phyloP scores from a whole-genome alignment of 495 filamentous ascomycete genomes.

The Aspergillus campestris region DNA sequence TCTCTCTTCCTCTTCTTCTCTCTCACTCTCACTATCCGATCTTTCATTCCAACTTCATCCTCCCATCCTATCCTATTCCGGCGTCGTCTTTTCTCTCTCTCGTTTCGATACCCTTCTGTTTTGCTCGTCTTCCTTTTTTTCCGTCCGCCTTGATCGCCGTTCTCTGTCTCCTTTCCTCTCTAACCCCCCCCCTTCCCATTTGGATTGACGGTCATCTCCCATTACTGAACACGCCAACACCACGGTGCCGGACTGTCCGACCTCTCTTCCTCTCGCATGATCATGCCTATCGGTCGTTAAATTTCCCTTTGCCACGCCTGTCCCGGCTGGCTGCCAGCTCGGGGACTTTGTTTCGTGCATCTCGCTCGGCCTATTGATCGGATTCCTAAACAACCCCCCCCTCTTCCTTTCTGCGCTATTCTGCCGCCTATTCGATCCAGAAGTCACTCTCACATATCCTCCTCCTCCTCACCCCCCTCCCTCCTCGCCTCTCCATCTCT shows the following conservation, averaged over 20 bases:
- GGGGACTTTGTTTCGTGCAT: constrained; percentile 4
- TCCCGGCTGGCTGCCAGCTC: constrained; percentile 14
- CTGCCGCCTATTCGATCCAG: constrained; percentile 2
- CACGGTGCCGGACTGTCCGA: constrained; percentile 4
- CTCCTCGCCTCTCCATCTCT: constrained; percentile 1
- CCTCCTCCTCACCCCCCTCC: neutral
- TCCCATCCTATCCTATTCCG: no score
- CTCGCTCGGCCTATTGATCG: constrained; percentile 5
- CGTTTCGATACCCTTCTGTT: neutral
- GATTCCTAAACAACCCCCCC: neutral
- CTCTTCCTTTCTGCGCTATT: constrained; percentile 6
- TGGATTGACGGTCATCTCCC: neutral
- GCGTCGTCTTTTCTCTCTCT: constrained; percentile 4
- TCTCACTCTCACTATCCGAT: no score
- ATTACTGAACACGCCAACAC: constrained; percentile 5
- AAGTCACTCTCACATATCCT: neutral
- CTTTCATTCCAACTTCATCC: no score
- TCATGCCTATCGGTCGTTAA: constrained; percentile 20
- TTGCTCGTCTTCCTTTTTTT: constrained; percentile 2
- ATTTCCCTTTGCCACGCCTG: constrained; percentile 13
- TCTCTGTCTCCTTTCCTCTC: constrained; percentile 5
- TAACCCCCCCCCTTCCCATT: neutral
- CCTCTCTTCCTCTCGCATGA: constrained; percentile 4
- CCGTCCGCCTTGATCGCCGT: constrained; percentile 2
- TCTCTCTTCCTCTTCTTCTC: neutral